Percentiles rank a stretch among this genome's conserved stretches.
Conservation (phyloP, 352 stramenopile species). For the Peronosclerospora sorghi region DNA sequence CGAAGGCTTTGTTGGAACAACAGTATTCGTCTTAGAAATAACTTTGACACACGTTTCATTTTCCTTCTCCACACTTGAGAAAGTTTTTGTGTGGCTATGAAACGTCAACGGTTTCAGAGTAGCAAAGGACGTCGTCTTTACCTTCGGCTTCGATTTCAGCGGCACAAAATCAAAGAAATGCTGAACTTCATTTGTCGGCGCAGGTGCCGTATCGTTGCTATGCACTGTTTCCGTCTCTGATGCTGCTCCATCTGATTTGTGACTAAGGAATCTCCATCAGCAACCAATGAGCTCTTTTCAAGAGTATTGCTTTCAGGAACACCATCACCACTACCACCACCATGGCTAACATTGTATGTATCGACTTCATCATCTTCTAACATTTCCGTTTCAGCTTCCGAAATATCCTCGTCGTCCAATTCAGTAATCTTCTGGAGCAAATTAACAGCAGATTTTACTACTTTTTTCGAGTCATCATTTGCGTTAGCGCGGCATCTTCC, state of each 20-base stretch:
- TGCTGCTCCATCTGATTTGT: neutral
- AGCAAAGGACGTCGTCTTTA: constrained; percentile 5
- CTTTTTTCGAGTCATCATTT: neutral
- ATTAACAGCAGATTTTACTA: neutral
- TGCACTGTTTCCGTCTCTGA: neutral
- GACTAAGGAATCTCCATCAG: neutral
- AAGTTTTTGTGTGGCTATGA: constrained; percentile 12
- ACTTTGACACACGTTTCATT: neutral
- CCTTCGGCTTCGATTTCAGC: constrained; percentile 21
- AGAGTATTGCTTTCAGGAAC: constrained; percentile 5
- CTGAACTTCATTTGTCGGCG: constrained; percentile 14
- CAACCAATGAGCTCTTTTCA: neutral
- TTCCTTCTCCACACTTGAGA: constrained; percentile 5
- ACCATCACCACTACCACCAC: constrained; percentile 33
- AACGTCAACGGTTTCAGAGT: constrained; percentile 21
- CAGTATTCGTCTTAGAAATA: constrained; percentile 2
- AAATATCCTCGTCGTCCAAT: constrained; percentile 19
- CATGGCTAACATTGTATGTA: constrained; percentile 24
- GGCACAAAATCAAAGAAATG: constrained; percentile 31
- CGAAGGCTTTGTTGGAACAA: constrained; percentile 3
- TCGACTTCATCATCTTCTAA: constrained; percentile 20
- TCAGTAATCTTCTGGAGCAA: constrained; percentile 3
- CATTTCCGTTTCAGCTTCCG: constrained; percentile 28
- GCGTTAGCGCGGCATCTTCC: neutral
- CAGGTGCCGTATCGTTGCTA: constrained; percentile 2